These are phyloP conservation scores for Chlamydomonas reinhardtii DNA, from an alignment of 163 green algal species.

Conservation along the genomic window DNA sequence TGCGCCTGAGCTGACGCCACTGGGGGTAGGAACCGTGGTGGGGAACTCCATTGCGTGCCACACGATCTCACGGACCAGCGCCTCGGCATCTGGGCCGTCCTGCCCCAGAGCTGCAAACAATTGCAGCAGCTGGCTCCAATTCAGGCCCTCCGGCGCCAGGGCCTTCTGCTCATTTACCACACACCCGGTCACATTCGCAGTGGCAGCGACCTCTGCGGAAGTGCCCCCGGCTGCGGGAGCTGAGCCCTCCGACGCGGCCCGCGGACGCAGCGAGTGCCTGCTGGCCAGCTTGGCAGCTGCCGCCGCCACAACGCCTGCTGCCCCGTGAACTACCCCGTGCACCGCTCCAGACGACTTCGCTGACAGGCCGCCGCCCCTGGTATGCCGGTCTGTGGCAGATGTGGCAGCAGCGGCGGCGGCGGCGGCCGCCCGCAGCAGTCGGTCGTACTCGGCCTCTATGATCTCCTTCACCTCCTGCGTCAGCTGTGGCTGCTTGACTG, in stretches of 20 bases:
- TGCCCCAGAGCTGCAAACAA: slow-evolving; percentile 16
- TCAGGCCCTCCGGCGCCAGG: not conserved
- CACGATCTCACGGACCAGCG: slow-evolving; percentile 1
- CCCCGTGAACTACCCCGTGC: too few relatives aligned
- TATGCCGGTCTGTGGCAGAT: not conserved
- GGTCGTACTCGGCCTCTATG: slow-evolving; percentile 18
- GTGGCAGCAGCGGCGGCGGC: not conserved
- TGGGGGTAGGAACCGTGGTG: too few relatives aligned
- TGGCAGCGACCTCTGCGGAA: too few relatives aligned
- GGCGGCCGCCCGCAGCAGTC: not conserved
- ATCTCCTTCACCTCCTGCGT: slow-evolving; percentile 8
- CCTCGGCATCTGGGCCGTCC: not conserved
- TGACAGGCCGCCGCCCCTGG: too few relatives aligned
- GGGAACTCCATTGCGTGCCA: not conserved
- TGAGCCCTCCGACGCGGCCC: not conserved
- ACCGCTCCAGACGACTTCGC: too few relatives aligned
- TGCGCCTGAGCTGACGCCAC: too few relatives aligned
- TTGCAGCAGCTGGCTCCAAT: not conserved
- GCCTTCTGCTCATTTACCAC: too few relatives aligned
- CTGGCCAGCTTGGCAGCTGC: too few relatives aligned
- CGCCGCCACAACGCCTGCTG: not conserved
- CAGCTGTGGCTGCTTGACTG: not conserved
- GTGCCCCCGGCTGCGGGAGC: too few relatives aligned
- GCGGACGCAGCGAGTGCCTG: too few relatives aligned
- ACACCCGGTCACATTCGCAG: too few relatives aligned